These are phyloP conservation scores for Fusarium brachygibbosum DNA, from an alignment of 2,329 filamentous ascomycete species.

Conservation along the genomic window DNA sequence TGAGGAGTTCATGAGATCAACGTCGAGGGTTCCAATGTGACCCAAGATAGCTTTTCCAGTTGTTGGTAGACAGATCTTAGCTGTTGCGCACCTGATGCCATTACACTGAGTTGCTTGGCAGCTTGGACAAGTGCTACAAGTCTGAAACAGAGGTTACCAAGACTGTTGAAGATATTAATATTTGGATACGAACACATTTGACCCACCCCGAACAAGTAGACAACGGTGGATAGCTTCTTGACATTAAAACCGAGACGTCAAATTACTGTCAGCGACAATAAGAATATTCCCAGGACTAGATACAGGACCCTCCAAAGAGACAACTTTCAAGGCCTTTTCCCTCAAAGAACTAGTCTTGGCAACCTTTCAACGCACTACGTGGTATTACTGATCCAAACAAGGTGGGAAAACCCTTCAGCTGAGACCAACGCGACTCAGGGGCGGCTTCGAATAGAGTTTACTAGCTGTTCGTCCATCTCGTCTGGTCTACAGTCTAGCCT, in stretches of 20 bases:
- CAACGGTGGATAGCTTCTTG: neutral
- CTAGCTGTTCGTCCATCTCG: constrained; percentile 5
- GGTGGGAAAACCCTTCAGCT: neutral
- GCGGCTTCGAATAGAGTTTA: constrained; percentile 6
- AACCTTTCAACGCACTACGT: neutral
- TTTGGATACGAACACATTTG: too few species aligned
- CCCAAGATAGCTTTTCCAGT: too few species aligned
- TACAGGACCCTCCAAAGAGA: neutral
- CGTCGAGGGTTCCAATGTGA: neutral
- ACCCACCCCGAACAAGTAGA: neutral
- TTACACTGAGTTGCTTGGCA: too few species aligned
- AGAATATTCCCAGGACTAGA: neutral
- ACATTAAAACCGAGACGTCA: neutral
- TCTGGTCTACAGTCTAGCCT: neutral
- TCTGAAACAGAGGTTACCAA: neutral
- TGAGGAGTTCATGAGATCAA: neutral
- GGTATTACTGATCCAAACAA: neutral
- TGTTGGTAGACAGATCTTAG: too few species aligned
- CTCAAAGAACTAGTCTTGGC: neutral
- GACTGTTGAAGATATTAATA: neutral
- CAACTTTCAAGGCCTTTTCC: neutral
- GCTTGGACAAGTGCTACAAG: too few species aligned
- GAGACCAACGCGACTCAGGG: constrained; percentile 10
- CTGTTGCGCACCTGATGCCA: too few species aligned
- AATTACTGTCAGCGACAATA: neutral